phyloP scores from a whole-genome alignment of 2,329 filamentous ascomycete genomes.

The Calonectria naviculata region DNA sequence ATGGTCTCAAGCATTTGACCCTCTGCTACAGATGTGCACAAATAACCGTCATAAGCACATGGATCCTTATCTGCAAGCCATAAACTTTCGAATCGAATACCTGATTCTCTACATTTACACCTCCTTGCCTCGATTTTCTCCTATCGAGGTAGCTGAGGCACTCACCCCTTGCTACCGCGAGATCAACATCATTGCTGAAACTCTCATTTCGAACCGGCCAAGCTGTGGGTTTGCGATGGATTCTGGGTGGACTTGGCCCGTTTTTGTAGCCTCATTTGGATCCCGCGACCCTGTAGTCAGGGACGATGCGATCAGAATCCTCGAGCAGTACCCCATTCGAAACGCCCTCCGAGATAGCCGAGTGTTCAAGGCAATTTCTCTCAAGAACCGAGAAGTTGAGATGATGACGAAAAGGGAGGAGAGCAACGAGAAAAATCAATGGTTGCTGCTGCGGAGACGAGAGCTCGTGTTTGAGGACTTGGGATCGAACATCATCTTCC shows the following conservation, averaged over 20 bases:
- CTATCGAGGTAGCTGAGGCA: slow-evolving; percentile 47
- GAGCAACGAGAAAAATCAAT: slow-evolving; percentile 46
- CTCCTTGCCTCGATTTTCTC: slow-evolving; percentile 50
- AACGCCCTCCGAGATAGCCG: slow-evolving; percentile 57
- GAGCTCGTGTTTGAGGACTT: slow-evolving; percentile 53
- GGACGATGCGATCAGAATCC: slow-evolving; percentile 52
- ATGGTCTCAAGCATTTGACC: slow-evolving; percentile 53
- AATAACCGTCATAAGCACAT: slow-evolving; percentile 36
- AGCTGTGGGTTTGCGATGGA: slow-evolving; percentile 58
- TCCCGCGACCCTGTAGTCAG: slow-evolving; percentile 53
- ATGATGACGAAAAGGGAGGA: slow-evolving; percentile 44
- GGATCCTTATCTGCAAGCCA: slow-evolving; percentile 47
- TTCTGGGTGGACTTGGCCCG: slow-evolving; percentile 57
- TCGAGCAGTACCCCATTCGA: slow-evolving; percentile 53
- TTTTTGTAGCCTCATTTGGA: slow-evolving; percentile 54
- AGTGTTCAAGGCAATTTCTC: slow-evolving; percentile 51
- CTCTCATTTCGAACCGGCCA: slow-evolving; percentile 47
- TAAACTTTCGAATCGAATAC: slow-evolving; percentile 56
- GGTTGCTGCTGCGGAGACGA: slow-evolving; percentile 50
- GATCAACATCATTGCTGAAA: slow-evolving; percentile 51
- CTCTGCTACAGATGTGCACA: slow-evolving; percentile 44
- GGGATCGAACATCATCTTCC: slow-evolving; percentile 50
- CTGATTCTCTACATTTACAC: slow-evolving; percentile 54
- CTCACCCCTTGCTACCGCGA: slow-evolving; percentile 57
- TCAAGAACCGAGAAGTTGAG: slow-evolving; percentile 52